phyloP scores from a whole-genome alignment of 176 grass and related monocot species.

The Triticum dicoccoides region DNA sequence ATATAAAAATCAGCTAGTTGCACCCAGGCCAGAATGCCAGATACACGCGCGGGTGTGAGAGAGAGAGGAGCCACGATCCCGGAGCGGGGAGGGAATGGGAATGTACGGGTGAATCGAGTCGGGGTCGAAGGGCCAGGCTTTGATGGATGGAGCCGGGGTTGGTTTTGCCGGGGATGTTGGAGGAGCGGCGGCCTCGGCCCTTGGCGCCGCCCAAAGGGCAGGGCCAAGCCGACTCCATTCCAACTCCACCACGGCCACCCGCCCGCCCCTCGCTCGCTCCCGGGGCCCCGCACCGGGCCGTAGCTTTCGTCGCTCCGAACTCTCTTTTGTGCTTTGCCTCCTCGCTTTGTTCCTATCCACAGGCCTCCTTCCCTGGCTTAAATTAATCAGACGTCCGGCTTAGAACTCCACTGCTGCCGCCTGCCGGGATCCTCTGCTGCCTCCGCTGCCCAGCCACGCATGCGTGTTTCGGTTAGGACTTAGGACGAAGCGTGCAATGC shows the following conservation, averaged over 20 bases:
- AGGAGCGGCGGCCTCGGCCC: slow-evolving; percentile 29
- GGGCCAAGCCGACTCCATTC: not conserved
- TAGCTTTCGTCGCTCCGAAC: not conserved
- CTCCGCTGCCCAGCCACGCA: not conserved
- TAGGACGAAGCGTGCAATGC: not conserved
- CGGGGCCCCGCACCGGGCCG: not conserved
- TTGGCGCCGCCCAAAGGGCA: slow-evolving; percentile 30
- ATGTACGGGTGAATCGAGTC: not conserved
- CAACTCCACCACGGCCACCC: not conserved
- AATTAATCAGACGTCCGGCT: slow-evolving; percentile 5
- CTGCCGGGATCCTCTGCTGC: slow-evolving; percentile 12
- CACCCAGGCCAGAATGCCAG: not conserved
- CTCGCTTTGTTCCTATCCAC: slow-evolving; percentile 41
- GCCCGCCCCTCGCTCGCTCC: not conserved
- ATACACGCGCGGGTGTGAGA: not conserved
- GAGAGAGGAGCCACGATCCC: not conserved
- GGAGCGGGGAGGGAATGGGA: not conserved
- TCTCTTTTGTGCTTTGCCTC: not conserved
- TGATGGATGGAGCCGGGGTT: not conserved
- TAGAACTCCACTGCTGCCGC: not conserved
- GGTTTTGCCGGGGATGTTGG: not conserved
- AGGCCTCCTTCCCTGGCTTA: slow-evolving; percentile 4
- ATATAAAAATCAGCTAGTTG: not conserved
- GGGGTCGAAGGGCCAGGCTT: not conserved
- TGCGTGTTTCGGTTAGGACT: not conserved